Conservation (phyloP, 2,329 filamentous ascomycete species). For the Bipolaris cookei region DNA sequence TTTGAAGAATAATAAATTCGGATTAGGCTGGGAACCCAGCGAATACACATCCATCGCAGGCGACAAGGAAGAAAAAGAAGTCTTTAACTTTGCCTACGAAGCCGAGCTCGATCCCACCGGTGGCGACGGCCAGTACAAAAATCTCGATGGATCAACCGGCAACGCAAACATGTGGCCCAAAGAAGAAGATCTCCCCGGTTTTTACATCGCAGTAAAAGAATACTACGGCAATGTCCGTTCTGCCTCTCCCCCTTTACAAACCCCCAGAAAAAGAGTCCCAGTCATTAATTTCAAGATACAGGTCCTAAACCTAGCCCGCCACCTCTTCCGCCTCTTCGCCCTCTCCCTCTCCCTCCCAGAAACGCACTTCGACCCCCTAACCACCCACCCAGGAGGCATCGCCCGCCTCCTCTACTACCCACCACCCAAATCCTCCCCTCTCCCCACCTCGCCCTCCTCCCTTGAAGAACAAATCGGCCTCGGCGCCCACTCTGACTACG, state of each 20-base stretch:
- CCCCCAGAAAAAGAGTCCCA: no score
- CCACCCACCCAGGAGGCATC: slow-evolving; percentile 51
- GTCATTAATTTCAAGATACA: no score
- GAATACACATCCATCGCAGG: slow-evolving; percentile 52
- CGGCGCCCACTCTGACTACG: slow-evolving; percentile 48
- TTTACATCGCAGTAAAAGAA: slow-evolving; percentile 45
- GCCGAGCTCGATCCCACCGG: slow-evolving; percentile 48
- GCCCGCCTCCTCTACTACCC: slow-evolving; percentile 51
- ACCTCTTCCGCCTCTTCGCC: slow-evolving; percentile 52
- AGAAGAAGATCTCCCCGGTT: slow-evolving; percentile 50
- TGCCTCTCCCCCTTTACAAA: not conserved
- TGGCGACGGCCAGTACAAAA: slow-evolving; percentile 51
- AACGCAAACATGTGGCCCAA: slow-evolving; percentile 51
- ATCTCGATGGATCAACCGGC: slow-evolving; percentile 48
- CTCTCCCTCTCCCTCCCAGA: slow-evolving; percentile 49
- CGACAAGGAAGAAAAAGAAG: slow-evolving; percentile 51
- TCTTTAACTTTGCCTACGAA: slow-evolving; percentile 55
- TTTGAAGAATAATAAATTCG: slow-evolving; percentile 48
- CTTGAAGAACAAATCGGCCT: slow-evolving; percentile 42
- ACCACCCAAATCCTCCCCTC: slow-evolving; percentile 30
- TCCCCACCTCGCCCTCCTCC: not conserved
- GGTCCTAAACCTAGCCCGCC: slow-evolving; percentile 49
- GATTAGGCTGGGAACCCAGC: slow-evolving; percentile 52
- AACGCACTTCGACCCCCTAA: slow-evolving; percentile 50
- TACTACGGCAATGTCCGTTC: slow-evolving; percentile 42